Evolutionary conservation across 345 rosid species (phyloP).

Genomic region (Populus pruinosa): DNA sequence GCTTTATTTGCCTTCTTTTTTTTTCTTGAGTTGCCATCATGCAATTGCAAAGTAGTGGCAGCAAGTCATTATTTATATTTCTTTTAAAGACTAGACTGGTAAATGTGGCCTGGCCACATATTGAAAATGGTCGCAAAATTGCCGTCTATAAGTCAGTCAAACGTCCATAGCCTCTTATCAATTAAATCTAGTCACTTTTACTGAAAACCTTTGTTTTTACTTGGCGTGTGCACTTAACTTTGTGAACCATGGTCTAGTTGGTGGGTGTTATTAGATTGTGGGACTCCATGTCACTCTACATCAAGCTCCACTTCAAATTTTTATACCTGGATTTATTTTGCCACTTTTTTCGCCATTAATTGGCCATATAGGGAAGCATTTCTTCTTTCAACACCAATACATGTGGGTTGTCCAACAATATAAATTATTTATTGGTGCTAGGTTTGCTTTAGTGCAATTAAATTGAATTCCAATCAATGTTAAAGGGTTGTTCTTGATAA

Average conservation of each 20-base stretch:
- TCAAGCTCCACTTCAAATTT: conserved; percentile 21
- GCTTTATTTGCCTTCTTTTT: background rate
- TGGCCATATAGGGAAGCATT: background rate
- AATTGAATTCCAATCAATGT: background rate
- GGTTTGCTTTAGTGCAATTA: background rate
- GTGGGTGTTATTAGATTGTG: conserved; percentile 9
- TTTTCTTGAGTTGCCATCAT: background rate
- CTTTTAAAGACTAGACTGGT: background rate
- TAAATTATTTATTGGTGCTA: background rate
- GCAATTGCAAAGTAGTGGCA: background rate
- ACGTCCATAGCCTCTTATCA: background rate
- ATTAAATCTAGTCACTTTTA: background rate
- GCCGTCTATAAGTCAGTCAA: background rate
- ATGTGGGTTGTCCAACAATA: background rate
- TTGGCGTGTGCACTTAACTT: background rate
- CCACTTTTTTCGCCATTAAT: background rate
- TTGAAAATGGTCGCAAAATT: background rate
- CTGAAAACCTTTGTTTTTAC: background rate
- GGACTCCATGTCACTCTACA: conserved; percentile 6
- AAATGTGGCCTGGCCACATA: background rate
- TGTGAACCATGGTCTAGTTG: conserved; percentile 1
- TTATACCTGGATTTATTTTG: background rate
- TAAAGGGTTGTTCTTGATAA: too few relatives aligned
- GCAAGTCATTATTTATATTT: background rate
- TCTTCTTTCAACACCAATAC: background rate